Evolutionary conservation across 805 yeast genomes (phyloP).

Genomic region (Saccharomycopsis sp.): DNA sequence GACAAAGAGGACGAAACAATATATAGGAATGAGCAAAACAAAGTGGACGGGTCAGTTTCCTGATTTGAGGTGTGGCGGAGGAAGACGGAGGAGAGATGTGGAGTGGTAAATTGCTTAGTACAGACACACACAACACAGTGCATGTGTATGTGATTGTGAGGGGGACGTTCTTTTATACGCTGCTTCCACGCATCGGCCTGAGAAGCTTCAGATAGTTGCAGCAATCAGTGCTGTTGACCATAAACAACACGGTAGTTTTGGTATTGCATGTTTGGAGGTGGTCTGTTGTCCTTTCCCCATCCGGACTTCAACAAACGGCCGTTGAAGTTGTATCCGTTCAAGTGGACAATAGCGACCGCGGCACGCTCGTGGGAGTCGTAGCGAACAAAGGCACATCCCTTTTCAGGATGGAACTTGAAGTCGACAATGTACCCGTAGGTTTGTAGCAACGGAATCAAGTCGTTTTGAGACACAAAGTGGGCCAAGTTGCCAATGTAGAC

Average conservation of each 20-base stretch:
- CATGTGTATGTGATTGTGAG: too few relatives aligned
- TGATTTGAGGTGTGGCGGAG: background rate
- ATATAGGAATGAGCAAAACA: background rate
- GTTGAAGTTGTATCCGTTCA: constrained; percentile 54
- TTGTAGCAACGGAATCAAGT: constrained; percentile 65
- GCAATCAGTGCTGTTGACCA: constrained; percentile 15
- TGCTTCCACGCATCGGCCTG: background rate
- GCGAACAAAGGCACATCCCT: constrained; percentile 84
- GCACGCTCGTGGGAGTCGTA: constrained; percentile 85
- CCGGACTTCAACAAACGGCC: constrained; percentile 79
- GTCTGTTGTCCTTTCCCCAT: constrained; percentile 66
- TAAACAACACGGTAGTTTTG: constrained; percentile 18
- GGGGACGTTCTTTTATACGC: background rate
- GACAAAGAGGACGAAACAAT: background rate
- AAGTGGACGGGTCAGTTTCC: background rate
- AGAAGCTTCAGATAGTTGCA: too few relatives aligned
- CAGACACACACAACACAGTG: too few relatives aligned
- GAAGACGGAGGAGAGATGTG: too few relatives aligned
- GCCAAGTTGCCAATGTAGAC: constrained; percentile 84
- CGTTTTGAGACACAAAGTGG: constrained; percentile 65
- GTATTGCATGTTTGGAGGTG: constrained; percentile 30
- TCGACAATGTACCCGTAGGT: constrained; percentile 80
- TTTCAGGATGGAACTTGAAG: constrained; percentile 71
- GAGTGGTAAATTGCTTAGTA: background rate
- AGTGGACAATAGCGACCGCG: constrained; percentile 77